Conservation (phyloP, 164 flowering plant species). For the Annona cherimola region DNA sequence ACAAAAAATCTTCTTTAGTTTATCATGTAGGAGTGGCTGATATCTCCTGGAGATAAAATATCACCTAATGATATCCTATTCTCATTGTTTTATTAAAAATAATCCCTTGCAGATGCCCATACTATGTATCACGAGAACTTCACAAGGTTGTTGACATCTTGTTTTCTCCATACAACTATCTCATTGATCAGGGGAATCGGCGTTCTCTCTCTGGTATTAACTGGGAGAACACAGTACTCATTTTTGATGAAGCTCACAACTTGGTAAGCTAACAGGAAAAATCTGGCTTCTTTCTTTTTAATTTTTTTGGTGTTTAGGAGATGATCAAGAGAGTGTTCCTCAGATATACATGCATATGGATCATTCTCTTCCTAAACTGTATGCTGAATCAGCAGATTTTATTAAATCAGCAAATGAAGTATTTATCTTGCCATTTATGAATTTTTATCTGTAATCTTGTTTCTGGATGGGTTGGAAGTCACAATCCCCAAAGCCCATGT, state of each 20-base stretch:
- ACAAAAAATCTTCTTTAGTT: not conserved
- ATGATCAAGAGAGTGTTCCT: not conserved
- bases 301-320: not conserved
- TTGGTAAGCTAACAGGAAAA: conserved; percentile 40
- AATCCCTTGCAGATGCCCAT: conserved; percentile 71
- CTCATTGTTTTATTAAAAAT: not conserved
- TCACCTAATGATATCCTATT: not conserved
- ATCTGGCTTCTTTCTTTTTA: not conserved
- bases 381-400: not conserved
- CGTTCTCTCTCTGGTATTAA: conserved; percentile 46
- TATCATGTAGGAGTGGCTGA: not conserved
- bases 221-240: conserved; percentile 71
- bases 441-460: too few species aligned
- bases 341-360: not conserved
- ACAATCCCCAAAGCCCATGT: too few species aligned
- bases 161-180: conserved; percentile 97
- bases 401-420: not conserved
- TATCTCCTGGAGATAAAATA: not conserved
- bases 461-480: too few species aligned
- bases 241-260: conserved; percentile 99
- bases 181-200: conserved; percentile 67
- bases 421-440: not conserved
- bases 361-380: not conserved
- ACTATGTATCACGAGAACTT: conserved; percentile 80
- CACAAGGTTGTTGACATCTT: conserved; percentile 82